Conservation (phyloP, 768 basidiomycete genomes). For the Suillus decipiens region DNA sequence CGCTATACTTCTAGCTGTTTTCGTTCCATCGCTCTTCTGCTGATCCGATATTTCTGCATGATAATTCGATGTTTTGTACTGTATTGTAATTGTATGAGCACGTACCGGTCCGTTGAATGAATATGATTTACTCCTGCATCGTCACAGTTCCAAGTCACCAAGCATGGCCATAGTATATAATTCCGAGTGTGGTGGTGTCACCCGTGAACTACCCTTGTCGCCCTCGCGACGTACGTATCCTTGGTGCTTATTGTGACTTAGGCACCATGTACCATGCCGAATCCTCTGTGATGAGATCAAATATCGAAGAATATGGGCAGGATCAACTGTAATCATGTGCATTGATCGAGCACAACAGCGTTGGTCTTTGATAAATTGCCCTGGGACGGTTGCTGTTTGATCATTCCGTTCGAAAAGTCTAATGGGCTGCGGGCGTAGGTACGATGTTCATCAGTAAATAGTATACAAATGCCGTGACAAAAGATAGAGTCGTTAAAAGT, state of each 20-base stretch:
- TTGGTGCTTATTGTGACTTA: neutral
- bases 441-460: neutral
- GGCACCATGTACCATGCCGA: neutral
- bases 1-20: neutral
- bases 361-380: neutral
- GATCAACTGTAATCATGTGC: too few species aligned
- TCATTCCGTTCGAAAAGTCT: neutral
- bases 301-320: too few species aligned
- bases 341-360: neutral
- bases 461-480: neutral
- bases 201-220: neutral
- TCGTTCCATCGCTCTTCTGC: neutral
- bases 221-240: neutral
- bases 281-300: too few species aligned
- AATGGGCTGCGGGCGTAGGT: neutral
- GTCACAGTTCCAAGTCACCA: neutral
- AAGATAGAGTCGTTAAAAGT: neutral
- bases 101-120: neutral
- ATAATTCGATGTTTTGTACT: neutral
- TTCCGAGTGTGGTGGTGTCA: neutral
- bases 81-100: neutral
- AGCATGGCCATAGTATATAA: neutral
- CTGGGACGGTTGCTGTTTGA: neutral
- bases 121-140: neutral
- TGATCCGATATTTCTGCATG: neutral